Evolutionary conservation across 495 filamentous ascomycete species (phyloP).

Genomic region (Penicillium longicatenatum): DNA sequence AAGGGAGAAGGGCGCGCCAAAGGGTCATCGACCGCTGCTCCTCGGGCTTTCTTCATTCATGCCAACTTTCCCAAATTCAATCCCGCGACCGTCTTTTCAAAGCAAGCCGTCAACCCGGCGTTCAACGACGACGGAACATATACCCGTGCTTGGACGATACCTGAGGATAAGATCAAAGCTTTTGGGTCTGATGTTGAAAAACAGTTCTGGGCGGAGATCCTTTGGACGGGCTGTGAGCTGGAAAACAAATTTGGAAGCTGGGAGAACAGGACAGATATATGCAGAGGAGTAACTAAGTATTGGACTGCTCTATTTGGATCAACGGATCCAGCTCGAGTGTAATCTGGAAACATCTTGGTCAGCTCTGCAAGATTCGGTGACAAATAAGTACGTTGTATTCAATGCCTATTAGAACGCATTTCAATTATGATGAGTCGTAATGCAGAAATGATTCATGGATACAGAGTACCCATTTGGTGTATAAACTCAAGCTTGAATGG

Average conservation of each 20-base stretch:
- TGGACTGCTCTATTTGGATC: slow-evolving; percentile 2
- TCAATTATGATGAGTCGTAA: too few species aligned
- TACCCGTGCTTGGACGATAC: slow-evolving; percentile 29
- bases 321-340: neutral
- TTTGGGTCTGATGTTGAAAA: slow-evolving; percentile 50
- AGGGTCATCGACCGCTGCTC: slow-evolving; percentile 21
- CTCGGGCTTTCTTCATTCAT: slow-evolving; percentile 39
- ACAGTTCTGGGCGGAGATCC: slow-evolving; percentile 49
- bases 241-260: slow-evolving; percentile 38
- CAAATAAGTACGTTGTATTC: too few species aligned
- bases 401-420: too few species aligned
- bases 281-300: neutral
- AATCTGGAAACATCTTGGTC: too few species aligned
- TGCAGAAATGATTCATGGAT: too few species aligned
- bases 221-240: slow-evolving; percentile 45
- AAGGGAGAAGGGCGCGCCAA: slow-evolving; percentile 23
- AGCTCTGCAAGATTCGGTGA: too few species aligned
- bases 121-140: slow-evolving; percentile 38
- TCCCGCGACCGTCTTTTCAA: slow-evolving; percentile 44
- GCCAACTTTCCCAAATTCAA: slow-evolving; percentile 54
- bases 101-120: slow-evolving; percentile 36
- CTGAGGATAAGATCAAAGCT: slow-evolving; percentile 30
- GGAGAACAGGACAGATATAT: slow-evolving; percentile 33
- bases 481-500: too few species aligned
- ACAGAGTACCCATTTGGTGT: too few species aligned